Base-by-base conservation (phyloP, 495 filamentous ascomycete species). In the Penicillium simplicissimum region DNA sequence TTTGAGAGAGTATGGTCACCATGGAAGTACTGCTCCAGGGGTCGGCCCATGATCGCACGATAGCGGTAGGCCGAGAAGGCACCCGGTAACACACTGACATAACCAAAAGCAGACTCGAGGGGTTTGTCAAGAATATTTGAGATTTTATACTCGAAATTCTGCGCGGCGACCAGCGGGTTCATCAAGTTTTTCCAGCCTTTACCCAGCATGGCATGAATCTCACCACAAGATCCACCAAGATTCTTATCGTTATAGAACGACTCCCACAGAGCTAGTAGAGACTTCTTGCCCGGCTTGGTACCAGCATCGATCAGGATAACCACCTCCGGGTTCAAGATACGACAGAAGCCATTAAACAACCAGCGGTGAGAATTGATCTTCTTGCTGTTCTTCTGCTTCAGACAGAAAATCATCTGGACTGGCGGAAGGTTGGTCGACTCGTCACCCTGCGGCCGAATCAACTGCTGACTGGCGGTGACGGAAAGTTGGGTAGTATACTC, bases 91-190 rank as follows among this genome's bases (percentile, higher is more conserved):
- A 98, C 95, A 77, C 88, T 92, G 59, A 98, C 94, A 72, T 97
- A 98, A 54, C 95, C 95, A 72, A 98, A 98, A 21, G 94, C 89
- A 71, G 88, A 92, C 75, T 98, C 95, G n/a, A 98, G 78, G 0
- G 95, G 95, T 79, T 98, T 98, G 75, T 98, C 95, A 55, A 98
- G 82, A 75, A 98, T 98, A 73, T 98, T 98, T 63, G 88, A 90
- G 79, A 98, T 98, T 81, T 98, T 98, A 81, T 98, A 98, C 82
- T 98, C 95, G 74, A 98, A 98, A 67, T 98, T 98, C 76, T 98
- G 95, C 8, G 92, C 87, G 13, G 95, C 95, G 38, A 98, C 92
- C 33, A 98, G 82, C 6, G 95, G 95, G 69, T 98, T 98, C 66
- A 96, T 64, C 23, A 98, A 82, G 72, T 97, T 96, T 71, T 84